Evolutionary conservation across 2,329 filamentous ascomycete genomes (phyloP).

Genomic region (Ceratocystis diversiconidia): DNA sequence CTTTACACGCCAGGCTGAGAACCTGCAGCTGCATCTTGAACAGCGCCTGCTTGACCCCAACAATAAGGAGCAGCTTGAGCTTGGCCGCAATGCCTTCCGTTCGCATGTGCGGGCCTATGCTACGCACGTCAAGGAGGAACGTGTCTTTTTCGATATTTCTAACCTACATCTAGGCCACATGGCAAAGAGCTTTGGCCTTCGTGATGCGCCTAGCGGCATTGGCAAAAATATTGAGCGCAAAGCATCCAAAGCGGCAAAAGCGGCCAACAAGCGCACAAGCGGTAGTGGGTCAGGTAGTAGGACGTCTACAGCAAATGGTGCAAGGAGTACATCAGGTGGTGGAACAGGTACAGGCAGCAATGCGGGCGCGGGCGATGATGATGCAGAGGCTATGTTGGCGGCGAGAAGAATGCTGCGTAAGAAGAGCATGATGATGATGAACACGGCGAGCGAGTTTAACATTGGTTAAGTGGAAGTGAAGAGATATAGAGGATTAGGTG

Average conservation of each 20-base stretch:
- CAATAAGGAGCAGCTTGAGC: slow-evolving; percentile 56
- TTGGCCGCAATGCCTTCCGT: slow-evolving; percentile 74
- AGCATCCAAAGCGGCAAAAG: slow-evolving; percentile 27
- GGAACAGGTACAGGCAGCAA: slow-evolving; percentile 8
- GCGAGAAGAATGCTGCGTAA: slow-evolving; percentile 41
- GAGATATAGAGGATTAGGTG: background rate
- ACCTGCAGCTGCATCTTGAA: slow-evolving; percentile 45
- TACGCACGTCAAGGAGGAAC: slow-evolving; percentile 76
- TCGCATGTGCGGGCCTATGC: slow-evolving; percentile 90
- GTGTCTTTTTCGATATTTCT: slow-evolving; percentile 80
- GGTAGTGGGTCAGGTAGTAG: slow-evolving; percentile 20
- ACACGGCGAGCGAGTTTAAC: slow-evolving; percentile 52
- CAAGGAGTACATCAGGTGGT: slow-evolving; percentile 23
- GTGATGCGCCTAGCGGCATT: slow-evolving; percentile 79
- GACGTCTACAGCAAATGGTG: slow-evolving; percentile 11
- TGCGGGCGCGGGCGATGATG: slow-evolving; percentile 25
- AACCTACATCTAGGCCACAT: slow-evolving; percentile 82
- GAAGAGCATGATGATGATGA: slow-evolving; percentile 51
- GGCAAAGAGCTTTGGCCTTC: slow-evolving; percentile 81
- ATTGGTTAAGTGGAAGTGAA: slow-evolving; percentile 34
- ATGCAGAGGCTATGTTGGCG: slow-evolving; percentile 29
- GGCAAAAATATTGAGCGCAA: slow-evolving; percentile 40
- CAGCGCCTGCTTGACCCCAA: slow-evolving; percentile 38
- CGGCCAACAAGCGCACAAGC: slow-evolving; percentile 23
- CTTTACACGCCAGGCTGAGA: slow-evolving; percentile 39